These are phyloP conservation scores for Magnolia sinica DNA, from an alignment of 164 flowering plant species.

Conservation along the genomic window DNA sequence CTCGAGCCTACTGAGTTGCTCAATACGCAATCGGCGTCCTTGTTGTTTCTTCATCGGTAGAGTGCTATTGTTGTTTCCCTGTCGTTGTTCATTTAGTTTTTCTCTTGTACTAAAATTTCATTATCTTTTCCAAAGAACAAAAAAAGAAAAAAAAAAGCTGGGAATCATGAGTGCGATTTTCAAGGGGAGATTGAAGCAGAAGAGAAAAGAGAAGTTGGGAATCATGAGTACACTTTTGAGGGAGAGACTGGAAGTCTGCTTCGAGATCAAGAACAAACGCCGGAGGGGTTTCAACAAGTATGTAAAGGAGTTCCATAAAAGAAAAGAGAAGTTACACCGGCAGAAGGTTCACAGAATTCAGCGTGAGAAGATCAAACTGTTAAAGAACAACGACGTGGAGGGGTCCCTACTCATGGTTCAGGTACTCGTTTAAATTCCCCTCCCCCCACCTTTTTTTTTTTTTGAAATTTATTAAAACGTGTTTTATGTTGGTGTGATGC, in stretches of 20 bases:
- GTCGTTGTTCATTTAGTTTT: too few species aligned
- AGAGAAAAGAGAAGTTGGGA: too few species aligned
- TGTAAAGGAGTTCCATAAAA: conserved; percentile 94
- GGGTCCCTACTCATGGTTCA: conserved; percentile 98
- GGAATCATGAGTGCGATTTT: too few species aligned
- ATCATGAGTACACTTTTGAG: conserved; percentile 26
- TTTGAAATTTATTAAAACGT: not conserved
- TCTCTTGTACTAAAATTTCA: too few species aligned
- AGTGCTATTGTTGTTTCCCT: too few species aligned
- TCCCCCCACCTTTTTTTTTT: not conserved
- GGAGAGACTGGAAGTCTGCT: conserved; percentile 85
- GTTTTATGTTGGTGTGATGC: not conserved
- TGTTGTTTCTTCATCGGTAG: too few species aligned
- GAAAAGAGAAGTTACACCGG: conserved; percentile 87
- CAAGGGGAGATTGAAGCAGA: too few species aligned
- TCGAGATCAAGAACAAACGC: conserved; percentile 83
- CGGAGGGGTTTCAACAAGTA: conserved; percentile 85
- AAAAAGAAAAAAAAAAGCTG: too few species aligned
- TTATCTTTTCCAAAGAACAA: too few species aligned
- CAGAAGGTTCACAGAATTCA: conserved; percentile 97
- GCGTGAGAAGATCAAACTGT: conserved; percentile 91
- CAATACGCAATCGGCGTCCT: too few species aligned
- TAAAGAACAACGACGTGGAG: conserved; percentile 97
- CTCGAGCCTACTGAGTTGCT: too few species aligned
- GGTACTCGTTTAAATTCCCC: conserved; percentile 35